Evolutionary conservation across 495 filamentous ascomycete species (phyloP).

Genomic region (Neurospora tetraspora): DNA sequence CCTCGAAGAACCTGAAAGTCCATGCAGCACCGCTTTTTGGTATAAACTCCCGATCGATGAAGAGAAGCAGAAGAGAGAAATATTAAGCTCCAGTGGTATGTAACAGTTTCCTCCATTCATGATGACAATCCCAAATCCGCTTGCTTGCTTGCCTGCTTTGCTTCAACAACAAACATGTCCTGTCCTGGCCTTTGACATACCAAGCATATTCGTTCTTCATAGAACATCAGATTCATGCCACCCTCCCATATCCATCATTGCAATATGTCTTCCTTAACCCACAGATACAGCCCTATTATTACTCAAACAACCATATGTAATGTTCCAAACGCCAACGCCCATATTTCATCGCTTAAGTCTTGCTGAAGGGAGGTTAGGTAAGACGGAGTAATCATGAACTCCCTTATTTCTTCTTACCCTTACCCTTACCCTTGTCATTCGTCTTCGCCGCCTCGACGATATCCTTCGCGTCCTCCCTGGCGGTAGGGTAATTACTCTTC

Average conservation of each 20-base stretch:
- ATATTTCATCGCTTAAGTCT: background rate
- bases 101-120: background rate
- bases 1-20: background rate
- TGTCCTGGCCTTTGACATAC: background rate
- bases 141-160: background rate
- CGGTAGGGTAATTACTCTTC: conserved; percentile 31
- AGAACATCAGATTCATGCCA: background rate
- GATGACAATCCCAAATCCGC: background rate
- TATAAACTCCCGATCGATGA: background rate
- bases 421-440: conserved; percentile 21
- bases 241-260: background rate
- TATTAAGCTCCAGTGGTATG: background rate
- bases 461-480: conserved; percentile 19
- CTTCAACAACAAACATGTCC: background rate
- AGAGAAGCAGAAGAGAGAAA: background rate
- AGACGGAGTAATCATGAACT: background rate
- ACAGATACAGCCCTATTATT: background rate
- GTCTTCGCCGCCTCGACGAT: conserved; percentile 19
- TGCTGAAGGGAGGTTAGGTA: background rate
- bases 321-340: background rate
- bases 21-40: background rate
- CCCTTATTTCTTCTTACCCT: conserved; percentile 8
- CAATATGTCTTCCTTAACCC: background rate
- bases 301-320: background rate
- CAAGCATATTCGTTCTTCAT: background rate